Percentiles rank a stretch among this genome's conserved stretches.
These are phyloP conservation scores for Xylaria sp. DNA, from an alignment of 2,329 filamentous ascomycete genomes.

Conservation along the genomic window DNA sequence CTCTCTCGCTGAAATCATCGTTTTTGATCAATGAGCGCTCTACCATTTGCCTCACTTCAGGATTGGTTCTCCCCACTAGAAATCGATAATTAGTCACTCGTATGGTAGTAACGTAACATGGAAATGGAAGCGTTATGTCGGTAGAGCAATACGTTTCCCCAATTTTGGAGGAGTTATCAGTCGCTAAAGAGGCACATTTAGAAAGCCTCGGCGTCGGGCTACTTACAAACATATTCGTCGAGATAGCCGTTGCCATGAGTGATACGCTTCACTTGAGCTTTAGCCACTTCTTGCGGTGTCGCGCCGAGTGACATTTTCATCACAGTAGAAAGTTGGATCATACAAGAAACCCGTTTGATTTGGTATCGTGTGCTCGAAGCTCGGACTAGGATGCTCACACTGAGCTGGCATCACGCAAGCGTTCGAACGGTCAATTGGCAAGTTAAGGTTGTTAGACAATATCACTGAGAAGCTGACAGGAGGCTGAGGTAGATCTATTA, in stretches of 20 bases:
- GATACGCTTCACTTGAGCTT: background rate
- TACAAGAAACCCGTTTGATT: background rate
- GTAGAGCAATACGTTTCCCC: too few species aligned
- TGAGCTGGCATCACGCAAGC: too few species aligned
- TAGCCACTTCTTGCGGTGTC: background rate
- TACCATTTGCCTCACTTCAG: constrained; percentile 3
- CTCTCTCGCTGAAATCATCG: background rate
- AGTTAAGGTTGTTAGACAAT: too few species aligned
- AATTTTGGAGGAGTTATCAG: background rate
- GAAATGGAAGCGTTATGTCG: too few species aligned
- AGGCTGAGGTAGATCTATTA: too few species aligned
- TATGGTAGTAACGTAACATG: too few species aligned
- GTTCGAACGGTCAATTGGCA: too few species aligned
- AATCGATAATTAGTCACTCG: background rate
- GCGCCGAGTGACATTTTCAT: background rate
- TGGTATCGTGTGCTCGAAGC: background rate
- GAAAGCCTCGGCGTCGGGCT: background rate
- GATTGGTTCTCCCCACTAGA: background rate
- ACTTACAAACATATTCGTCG: constrained; percentile 14
- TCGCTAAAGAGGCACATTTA: too few species aligned
- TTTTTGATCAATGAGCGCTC: constrained; percentile 13
- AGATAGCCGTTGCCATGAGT: constrained; percentile 13
- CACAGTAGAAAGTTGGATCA: background rate
- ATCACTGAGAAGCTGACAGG: too few species aligned
- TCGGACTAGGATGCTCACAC: background rate